These are phyloP conservation scores for Aphanoascus verrucosus DNA, from an alignment of 2,329 filamentous ascomycete species.

Conservation along the genomic window DNA sequence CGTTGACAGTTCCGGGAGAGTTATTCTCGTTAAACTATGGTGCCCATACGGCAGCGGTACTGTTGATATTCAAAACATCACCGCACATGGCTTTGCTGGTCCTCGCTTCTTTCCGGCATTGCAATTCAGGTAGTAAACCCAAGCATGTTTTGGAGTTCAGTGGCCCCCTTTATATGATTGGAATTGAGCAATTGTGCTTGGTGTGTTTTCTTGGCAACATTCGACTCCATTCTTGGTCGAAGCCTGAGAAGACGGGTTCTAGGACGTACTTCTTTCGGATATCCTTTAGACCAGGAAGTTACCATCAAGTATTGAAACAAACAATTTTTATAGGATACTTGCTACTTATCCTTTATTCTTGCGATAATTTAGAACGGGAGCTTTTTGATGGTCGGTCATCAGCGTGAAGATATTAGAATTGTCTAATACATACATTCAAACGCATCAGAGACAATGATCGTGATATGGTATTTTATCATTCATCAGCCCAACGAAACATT, in stretches of 20 bases:
- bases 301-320: too few species aligned
- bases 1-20: conserved; percentile 55
- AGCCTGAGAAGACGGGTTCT: too few species aligned
- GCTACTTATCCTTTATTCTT: not conserved
- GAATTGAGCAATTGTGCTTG: too few species aligned
- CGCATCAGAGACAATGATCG: not conserved
- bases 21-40: conserved; percentile 84
- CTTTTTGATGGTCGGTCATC: not conserved
- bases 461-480: not conserved
- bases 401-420: not conserved
- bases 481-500: not conserved
- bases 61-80: conserved; percentile 81
- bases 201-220: too few species aligned
- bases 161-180: too few species aligned
- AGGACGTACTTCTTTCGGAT: too few species aligned
- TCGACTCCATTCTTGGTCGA: too few species aligned
- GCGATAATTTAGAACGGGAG: not conserved
- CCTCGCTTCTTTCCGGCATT: conserved; percentile 70
- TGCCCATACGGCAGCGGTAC: conserved; percentile 63
- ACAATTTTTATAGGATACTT: too few species aligned
- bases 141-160: not conserved
- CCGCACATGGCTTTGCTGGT: conserved; percentile 74
- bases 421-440: not conserved
- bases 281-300: too few species aligned
- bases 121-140: conserved; percentile 42